phyloP scores from a whole-genome alignment of 345 rosid species.

The Anastatica hierochuntica region DNA sequence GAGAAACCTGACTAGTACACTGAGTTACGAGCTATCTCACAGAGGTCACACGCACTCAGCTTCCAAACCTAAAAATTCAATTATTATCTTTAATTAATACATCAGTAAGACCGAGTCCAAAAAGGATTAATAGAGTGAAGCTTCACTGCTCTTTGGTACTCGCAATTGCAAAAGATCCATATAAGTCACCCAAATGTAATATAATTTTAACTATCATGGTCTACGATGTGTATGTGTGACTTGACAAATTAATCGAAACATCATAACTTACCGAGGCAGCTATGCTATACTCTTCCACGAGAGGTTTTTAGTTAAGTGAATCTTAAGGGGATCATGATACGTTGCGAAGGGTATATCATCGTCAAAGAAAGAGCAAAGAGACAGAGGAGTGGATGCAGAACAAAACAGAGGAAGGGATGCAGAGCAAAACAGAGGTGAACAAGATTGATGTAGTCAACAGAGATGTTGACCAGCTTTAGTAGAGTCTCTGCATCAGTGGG shows the following conservation, averaged over 20 bases:
- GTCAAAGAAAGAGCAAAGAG: too few relatives aligned
- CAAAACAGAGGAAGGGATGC: too few relatives aligned
- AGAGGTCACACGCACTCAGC: slow-evolving; percentile 91
- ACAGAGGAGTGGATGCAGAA: too few relatives aligned
- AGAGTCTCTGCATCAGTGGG: too few relatives aligned
- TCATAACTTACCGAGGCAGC: slow-evolving; percentile 83
- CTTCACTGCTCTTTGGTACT: neutral
- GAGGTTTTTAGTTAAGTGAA: slow-evolving; percentile 91
- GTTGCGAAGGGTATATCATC: too few relatives aligned
- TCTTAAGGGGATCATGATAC: slow-evolving; percentile 93
- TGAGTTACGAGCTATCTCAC: slow-evolving; percentile 99
- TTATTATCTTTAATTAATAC: neutral
- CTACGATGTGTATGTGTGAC: neutral
- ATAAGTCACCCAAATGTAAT: too few relatives aligned
- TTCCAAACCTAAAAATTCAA: slow-evolving; percentile 68
- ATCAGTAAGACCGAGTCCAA: neutral
- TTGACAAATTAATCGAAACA: neutral
- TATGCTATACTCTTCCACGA: slow-evolving; percentile 96
- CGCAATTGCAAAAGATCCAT: neutral
- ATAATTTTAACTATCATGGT: too few relatives aligned
- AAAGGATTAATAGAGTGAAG: neutral
- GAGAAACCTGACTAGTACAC: slow-evolving; percentile 98
- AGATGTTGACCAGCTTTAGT: too few relatives aligned
- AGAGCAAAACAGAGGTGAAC: too few relatives aligned
- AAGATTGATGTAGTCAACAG: too few relatives aligned